Evolutionary conservation across 495 filamentous ascomycete genomes (phyloP).

Genomic region (Immersiella caudata): DNA sequence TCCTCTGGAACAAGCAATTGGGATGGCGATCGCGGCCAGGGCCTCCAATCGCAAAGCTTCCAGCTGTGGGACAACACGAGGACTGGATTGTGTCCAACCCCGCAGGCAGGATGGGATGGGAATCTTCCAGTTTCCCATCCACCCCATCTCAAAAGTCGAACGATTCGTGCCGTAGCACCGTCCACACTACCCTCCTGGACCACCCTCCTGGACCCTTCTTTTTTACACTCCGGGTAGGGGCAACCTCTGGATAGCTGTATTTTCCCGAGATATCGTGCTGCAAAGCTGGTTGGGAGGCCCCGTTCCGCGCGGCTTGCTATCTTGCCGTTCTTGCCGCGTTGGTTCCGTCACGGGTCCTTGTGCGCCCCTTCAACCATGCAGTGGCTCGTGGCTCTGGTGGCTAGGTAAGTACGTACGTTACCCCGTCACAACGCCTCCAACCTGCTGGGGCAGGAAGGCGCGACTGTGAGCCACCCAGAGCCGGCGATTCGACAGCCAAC

Average conservation of each 20-base stretch:
- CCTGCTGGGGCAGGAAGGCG: neutral
- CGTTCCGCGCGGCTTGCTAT: neutral
- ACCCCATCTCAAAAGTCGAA: neutral
- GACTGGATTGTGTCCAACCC: neutral
- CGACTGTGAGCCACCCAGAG: neutral
- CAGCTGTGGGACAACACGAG: neutral
- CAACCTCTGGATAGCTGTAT: neutral
- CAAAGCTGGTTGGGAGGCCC: neutral
- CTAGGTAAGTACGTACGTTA: neutral
- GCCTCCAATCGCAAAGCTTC: slow-evolving; percentile 13
- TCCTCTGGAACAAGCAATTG: neutral
- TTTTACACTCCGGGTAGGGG: neutral
- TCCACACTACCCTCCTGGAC: neutral
- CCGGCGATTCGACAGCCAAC: too few species aligned
- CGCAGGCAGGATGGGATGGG: neutral
- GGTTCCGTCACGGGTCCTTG: too few species aligned
- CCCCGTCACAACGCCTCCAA: neutral
- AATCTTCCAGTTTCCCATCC: slow-evolving; percentile 10
- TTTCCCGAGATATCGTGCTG: neutral
- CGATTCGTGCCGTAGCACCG: neutral
- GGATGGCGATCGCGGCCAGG: slow-evolving; percentile 3
- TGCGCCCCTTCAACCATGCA: neutral
- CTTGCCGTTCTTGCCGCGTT: neutral
- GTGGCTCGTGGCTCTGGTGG: neutral
- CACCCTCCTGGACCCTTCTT: neutral